Evolutionary conservation across 1,139 yeast species (phyloP).

Genomic region (Sugiyamaella grinbergsii): DNA sequence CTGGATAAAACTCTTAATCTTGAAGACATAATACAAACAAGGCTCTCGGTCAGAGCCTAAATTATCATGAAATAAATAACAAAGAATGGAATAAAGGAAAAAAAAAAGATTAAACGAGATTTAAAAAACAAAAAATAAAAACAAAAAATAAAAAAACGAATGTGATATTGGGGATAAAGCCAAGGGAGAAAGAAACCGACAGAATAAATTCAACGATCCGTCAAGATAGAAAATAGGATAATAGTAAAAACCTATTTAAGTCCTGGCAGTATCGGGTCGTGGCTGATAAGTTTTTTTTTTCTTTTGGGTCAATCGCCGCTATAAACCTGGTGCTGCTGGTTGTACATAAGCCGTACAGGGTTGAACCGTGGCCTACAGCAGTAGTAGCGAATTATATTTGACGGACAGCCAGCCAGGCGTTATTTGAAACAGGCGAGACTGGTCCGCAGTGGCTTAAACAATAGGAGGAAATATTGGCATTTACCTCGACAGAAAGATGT

Average conservation of each 20-base stretch:
- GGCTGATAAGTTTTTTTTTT: background rate
- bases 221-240: background rate
- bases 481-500: no score
- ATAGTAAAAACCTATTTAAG: background rate
- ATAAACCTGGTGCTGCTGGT: no score
- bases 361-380: no score
- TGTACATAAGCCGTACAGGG: background rate
- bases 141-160: background rate
- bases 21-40: constrained; percentile 7
- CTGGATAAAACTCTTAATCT: constrained; percentile 15
- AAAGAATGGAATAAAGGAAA: background rate
- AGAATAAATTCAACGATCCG: background rate
- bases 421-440: background rate
- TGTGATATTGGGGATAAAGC: no score
- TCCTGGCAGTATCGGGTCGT: background rate
- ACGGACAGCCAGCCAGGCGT: no score
- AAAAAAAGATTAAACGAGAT: no score
- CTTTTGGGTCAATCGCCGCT: no score
- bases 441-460: no score
- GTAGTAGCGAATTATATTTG: no score
- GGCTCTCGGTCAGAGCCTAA: background rate
- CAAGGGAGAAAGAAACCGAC: background rate
- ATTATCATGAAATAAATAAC: no score
- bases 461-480: background rate
- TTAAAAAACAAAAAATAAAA: background rate